phyloP scores from a whole-genome alignment of 2,329 filamentous ascomycete genomes.

The Botrytis pseudocinerea region DNA sequence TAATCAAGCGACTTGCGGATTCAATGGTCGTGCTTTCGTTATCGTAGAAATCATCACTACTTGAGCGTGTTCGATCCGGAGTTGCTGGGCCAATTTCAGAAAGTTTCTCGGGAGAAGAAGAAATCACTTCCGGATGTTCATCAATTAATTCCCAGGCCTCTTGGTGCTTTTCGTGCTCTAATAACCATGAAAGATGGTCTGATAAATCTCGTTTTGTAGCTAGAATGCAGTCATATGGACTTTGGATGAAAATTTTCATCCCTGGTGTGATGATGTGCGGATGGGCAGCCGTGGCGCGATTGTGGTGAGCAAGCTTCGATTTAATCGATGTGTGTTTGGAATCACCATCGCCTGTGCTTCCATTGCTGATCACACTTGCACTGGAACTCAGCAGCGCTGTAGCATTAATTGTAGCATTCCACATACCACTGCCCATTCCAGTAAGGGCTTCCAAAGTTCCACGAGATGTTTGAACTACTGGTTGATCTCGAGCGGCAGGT shows the following conservation, averaged over 20 bases:
- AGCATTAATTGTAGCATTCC: slow-evolving; percentile 88
- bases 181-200: slow-evolving; percentile 83
- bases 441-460: slow-evolving; percentile 78
- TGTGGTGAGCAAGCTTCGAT: slow-evolving; percentile 43
- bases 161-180: slow-evolving; percentile 78
- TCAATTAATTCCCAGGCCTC: slow-evolving; percentile 88
- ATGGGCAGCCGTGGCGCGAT: slow-evolving; percentile 42
- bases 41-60: slow-evolving; percentile 69
- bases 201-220: slow-evolving; percentile 82
- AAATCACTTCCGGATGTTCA: slow-evolving; percentile 75
- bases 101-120: slow-evolving; percentile 45
- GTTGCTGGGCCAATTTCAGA: slow-evolving; percentile 46
- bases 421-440: slow-evolving; percentile 72
- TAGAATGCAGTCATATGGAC: slow-evolving; percentile 94
- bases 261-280: slow-evolving; percentile 48
- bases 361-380: slow-evolving; percentile 68
- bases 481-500: slow-evolving; percentile 70
- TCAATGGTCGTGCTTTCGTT: slow-evolving; percentile 65
- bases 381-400: slow-evolving; percentile 83
- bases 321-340: slow-evolving; percentile 48
- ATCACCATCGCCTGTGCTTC: slow-evolving; percentile 59
- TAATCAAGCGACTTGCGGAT: slow-evolving; percentile 56
- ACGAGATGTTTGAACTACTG: slow-evolving; percentile 59
- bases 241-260: slow-evolving; percentile 89
- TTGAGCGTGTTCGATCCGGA: slow-evolving; percentile 41